These are phyloP conservation scores for Hypoxylon sp. DNA, from an alignment of 2,329 filamentous ascomycete species.

Conservation along the genomic window DNA sequence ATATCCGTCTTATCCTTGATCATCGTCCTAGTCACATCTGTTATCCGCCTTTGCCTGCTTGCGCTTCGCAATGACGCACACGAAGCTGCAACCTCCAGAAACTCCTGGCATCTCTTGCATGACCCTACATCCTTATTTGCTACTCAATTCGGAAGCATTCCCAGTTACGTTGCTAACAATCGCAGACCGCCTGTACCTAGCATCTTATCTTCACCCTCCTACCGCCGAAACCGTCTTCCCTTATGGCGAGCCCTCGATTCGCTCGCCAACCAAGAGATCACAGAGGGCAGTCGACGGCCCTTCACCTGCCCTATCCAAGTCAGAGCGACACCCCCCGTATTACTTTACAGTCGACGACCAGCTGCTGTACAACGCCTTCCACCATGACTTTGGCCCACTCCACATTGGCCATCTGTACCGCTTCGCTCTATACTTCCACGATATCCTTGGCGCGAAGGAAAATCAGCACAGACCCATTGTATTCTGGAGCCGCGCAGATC, in stretches of 20 bases:
- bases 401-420: slow-evolving; percentile 98
- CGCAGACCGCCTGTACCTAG: slow-evolving; percentile 92
- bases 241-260: slow-evolving; percentile 70
- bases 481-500: slow-evolving; percentile 94
- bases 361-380: slow-evolving; percentile 97
- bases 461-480: slow-evolving; percentile 92
- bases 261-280: slow-evolving; percentile 81
- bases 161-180: slow-evolving; percentile 56
- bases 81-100: slow-evolving; percentile 40
- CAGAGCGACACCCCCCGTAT: slow-evolving; percentile 75
- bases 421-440: slow-evolving; percentile 95
- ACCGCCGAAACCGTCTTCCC: slow-evolving; percentile 87
- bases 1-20: slow-evolving; percentile 22
- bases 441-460: slow-evolving; percentile 90
- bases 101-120: slow-evolving; percentile 41
- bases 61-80: slow-evolving; percentile 39
- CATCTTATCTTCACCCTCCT: slow-evolving; percentile 87
- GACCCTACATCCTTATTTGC: slow-evolving; percentile 34
- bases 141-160: slow-evolving; percentile 40
- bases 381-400: slow-evolving; percentile 96
- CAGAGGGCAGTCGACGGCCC: slow-evolving; percentile 73
- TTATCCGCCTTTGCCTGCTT: slow-evolving; percentile 19
- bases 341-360: slow-evolving; percentile 97
- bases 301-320: slow-evolving; percentile 58
- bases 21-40: slow-evolving; percentile 29